Conservation (phyloP, 176 grass and related monocot species). For the Cenchrus americanus region DNA sequence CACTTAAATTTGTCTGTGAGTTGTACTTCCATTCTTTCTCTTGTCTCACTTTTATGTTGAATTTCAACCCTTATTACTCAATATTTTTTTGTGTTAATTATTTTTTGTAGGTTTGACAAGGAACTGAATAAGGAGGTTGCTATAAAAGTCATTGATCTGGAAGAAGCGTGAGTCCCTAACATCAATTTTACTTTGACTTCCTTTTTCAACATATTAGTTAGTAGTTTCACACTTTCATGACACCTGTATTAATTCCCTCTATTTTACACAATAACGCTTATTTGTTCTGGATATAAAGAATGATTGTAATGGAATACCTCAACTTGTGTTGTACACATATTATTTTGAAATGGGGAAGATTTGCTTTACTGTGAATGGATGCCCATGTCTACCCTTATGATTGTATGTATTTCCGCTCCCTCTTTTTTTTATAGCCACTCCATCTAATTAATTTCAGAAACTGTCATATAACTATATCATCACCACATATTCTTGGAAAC, state of each 20-base stretch:
- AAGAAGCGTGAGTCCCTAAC: slow-evolving; percentile 86
- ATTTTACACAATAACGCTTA: slow-evolving; percentile 7
- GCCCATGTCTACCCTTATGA: neutral
- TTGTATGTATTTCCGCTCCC: neutral
- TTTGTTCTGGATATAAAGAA: slow-evolving; percentile 9
- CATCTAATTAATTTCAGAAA: neutral
- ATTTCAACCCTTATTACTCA: slow-evolving; percentile 20
- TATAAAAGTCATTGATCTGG: slow-evolving; percentile 98
- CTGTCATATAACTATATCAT: slow-evolving; percentile 1
- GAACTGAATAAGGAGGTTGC: slow-evolving; percentile 90
- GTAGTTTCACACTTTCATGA: neutral
- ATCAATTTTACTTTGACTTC: slow-evolving; percentile 23
- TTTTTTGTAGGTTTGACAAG: slow-evolving; percentile 79
- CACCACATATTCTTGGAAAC: slow-evolving; percentile 5
- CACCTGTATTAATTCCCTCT: slow-evolving; percentile 23
- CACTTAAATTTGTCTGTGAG: slow-evolving; percentile 1
- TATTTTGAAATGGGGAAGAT: neutral
- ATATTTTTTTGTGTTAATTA: slow-evolving; percentile 19
- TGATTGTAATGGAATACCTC: neutral
- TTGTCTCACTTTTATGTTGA: slow-evolving; percentile 7
- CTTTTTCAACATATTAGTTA: slow-evolving; percentile 28
- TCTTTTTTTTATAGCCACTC: neutral
- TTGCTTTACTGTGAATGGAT: neutral
- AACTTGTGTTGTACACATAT: neutral
- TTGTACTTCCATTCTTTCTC: slow-evolving; percentile 21